These are phyloP conservation scores for Phanerochaete carnosa DNA, from an alignment of 768 basidiomycete genomes.

Conservation along the genomic window DNA sequence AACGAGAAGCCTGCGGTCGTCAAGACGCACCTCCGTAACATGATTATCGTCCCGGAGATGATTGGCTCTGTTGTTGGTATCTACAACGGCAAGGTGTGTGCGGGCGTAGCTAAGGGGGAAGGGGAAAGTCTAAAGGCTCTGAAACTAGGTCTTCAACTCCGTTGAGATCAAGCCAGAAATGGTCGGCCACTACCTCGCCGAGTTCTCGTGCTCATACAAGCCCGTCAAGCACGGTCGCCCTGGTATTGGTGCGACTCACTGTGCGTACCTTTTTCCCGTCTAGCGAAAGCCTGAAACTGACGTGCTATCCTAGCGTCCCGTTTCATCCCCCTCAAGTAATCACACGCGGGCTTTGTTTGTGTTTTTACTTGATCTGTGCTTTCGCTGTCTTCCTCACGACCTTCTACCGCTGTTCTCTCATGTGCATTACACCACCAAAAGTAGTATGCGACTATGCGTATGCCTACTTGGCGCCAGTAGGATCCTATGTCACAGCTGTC, in stretches of 20 bases:
- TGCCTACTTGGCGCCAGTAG: background rate
- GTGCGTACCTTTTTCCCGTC: slow-evolving; percentile 39
- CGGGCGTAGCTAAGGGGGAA: background rate
- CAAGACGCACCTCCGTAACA: slow-evolving; percentile 98
- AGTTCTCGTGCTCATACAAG: slow-evolving; percentile 96
- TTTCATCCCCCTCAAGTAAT: slow-evolving; percentile 97
- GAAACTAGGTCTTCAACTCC: slow-evolving; percentile 77
- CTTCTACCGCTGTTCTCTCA: slow-evolving; percentile 14
- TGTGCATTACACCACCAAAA: slow-evolving; percentile 27
- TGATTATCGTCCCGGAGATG: slow-evolving; percentile 99
- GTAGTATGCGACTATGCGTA: slow-evolving; percentile 37
- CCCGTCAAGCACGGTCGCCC: slow-evolving; percentile 99
- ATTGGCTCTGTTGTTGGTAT: slow-evolving; percentile 97
- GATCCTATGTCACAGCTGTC: background rate
- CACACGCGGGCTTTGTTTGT: slow-evolving; percentile 19
- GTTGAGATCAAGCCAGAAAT: slow-evolving; percentile 99
- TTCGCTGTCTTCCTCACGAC: slow-evolving; percentile 6
- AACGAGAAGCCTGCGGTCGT: slow-evolving; percentile 99
- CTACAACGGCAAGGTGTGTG: slow-evolving; percentile 91
- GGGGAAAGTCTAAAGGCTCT: background rate
- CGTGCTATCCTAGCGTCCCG: slow-evolving; percentile 57
- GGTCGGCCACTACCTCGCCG: slow-evolving; percentile 99
- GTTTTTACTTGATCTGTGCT: slow-evolving; percentile 24
- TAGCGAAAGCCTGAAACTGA: background rate
- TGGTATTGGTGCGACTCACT: slow-evolving; percentile 95